phyloP scores from a whole-genome alignment of 192 early-diverging fungal species.

The Lobosporangium transversale region DNA sequence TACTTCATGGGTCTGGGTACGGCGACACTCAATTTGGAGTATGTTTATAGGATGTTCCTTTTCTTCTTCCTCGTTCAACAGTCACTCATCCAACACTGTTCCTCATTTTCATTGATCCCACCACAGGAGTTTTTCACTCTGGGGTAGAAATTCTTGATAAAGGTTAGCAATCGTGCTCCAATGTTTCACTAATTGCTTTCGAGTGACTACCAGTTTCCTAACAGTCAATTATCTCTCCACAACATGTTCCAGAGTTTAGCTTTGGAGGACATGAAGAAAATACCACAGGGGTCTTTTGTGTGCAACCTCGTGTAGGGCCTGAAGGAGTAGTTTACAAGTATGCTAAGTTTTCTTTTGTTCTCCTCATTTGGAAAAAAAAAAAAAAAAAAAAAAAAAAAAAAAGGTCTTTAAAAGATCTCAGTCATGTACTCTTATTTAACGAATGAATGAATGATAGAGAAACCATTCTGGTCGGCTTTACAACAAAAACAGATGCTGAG shows the following conservation, averaged over 20 bases:
- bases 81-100: not conserved
- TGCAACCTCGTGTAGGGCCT: conserved; percentile 48
- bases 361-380: not conserved
- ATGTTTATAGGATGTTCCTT: not conserved
- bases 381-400: not conserved
- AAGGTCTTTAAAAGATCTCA: too few relatives aligned
- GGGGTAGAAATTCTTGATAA: conserved; percentile 53
- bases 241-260: conserved; percentile 59
- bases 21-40: not conserved
- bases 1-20: conserved; percentile 55
- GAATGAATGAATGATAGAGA: conserved; percentile 17
- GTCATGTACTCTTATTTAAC: too few relatives aligned
- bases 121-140: conserved; percentile 58
- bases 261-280: conserved; percentile 59
- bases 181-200: too few relatives aligned
- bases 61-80: not conserved
- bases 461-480: conserved; percentile 45
- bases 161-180: conserved; percentile 18
- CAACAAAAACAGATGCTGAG: conserved; percentile 39
- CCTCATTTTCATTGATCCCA: not conserved
- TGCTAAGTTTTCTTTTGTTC: not conserved
- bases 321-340: conserved; percentile 57
- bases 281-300: conserved; percentile 55
- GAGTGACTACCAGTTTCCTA: too few relatives aligned
- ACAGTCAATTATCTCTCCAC: too few relatives aligned